Percentiles rank a stretch among this genome's conserved stretches.
These are phyloP conservation scores for Tylopilus subfusipes DNA, from an alignment of 768 basidiomycete species.

Conservation along the genomic window DNA sequence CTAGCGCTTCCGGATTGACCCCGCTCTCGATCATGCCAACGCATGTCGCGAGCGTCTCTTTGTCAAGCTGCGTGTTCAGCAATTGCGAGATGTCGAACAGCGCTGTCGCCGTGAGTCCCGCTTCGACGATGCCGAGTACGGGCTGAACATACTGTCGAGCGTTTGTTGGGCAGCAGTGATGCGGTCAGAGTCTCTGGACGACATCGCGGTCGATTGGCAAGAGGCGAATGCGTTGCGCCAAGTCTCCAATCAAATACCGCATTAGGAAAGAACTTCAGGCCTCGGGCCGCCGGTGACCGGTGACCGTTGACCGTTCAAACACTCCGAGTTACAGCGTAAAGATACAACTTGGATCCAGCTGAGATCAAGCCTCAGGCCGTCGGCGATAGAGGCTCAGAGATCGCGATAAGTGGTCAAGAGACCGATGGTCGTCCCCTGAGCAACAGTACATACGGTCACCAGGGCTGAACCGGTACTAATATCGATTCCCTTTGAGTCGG, in stretches of 20 bases:
- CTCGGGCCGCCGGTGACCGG: not conserved
- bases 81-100: constrained; percentile 86
- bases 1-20: constrained; percentile 88
- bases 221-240: not conserved
- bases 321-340: not conserved
- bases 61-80: constrained; percentile 83
- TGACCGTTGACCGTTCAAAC: no score
- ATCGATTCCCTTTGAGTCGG: not conserved
- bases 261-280: not conserved
- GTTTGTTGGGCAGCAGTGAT: constrained; percentile 65
- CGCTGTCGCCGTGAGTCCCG: constrained; percentile 42
- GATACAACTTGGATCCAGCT: not conserved
- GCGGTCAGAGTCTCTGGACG: constrained; percentile 54
- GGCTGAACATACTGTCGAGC: constrained; percentile 54
- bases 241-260: no score
- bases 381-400: not conserved
- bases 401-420: not conserved
- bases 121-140: not conserved
- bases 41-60: constrained; percentile 88
- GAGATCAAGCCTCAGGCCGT: not conserved
- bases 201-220: constrained; percentile 22
- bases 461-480: not conserved
- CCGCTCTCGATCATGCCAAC: constrained; percentile 91
- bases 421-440: not conserved
- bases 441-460: not conserved